phyloP scores from a whole-genome alignment of 805 yeast species.

The Yarrowia osloensis region DNA sequence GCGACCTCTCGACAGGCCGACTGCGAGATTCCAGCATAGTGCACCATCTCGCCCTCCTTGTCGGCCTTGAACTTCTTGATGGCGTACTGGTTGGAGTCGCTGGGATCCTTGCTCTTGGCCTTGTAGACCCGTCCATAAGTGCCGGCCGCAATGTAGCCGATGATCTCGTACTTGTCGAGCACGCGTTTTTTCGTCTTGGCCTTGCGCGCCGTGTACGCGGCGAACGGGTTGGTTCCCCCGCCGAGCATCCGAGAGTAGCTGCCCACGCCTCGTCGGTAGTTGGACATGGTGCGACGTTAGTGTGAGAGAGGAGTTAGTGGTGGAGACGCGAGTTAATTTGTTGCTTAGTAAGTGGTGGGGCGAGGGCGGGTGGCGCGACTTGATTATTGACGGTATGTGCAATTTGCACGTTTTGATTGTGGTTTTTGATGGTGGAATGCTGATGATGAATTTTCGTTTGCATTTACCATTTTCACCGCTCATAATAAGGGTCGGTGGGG shows the following conservation, averaged over 20 bases:
- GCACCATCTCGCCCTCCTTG: constrained; percentile 82
- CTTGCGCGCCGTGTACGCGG: constrained; percentile 24
- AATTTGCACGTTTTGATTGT: too few relatives aligned
- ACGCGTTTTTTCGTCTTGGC: constrained; percentile 50
- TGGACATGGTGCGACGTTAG: constrained; percentile 17
- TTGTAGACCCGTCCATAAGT: constrained; percentile 95
- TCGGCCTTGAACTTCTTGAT: constrained; percentile 96
- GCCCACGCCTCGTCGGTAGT: constrained; percentile 28
- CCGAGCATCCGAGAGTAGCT: constrained; percentile 23
- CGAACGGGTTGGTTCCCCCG: constrained; percentile 21
- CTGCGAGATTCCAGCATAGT: constrained; percentile 94
- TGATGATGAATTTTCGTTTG: too few relatives aligned
- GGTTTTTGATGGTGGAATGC: too few relatives aligned
- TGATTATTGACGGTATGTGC: too few relatives aligned
- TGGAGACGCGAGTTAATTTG: neutral
- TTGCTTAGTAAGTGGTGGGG: neutral
- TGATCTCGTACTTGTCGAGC: constrained; percentile 77
- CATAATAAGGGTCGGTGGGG: too few relatives aligned
- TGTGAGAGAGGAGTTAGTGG: neutral
- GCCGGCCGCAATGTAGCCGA: constrained; percentile 98
- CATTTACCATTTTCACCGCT: too few relatives aligned
- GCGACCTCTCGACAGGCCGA: constrained; percentile 97
- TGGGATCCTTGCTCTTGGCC: constrained; percentile 51
- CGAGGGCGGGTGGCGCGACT: too few relatives aligned
- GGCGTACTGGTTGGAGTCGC: constrained; percentile 56